phyloP scores from a whole-genome alignment of 305 asterid genomes.

The Vinca major region DNA sequence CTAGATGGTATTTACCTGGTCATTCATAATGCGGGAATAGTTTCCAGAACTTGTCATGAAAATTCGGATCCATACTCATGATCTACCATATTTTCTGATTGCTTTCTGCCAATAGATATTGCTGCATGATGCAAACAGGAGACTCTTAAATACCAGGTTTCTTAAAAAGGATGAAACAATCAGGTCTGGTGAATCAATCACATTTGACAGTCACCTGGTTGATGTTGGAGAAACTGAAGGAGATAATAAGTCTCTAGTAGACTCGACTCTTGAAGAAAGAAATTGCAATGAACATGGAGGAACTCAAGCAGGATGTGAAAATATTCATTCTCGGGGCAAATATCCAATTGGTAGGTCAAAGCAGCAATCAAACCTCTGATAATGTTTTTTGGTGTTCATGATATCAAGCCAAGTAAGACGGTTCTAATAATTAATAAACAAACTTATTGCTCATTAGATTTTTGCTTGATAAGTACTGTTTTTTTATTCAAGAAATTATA shows the following conservation, averaged over 20 bases:
- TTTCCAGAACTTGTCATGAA: background rate
- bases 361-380: background rate
- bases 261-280: constrained; percentile 25
- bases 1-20: no score
- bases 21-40: no score
- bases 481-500: no score
- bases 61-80: background rate
- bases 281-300: constrained; percentile 22
- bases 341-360: constrained; percentile 33
- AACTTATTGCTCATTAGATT: no score
- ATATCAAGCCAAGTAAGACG: no score
- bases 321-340: constrained; percentile 18
- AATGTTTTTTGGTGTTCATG: background rate
- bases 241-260: constrained; percentile 33
- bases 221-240: constrained; percentile 56
- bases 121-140: constrained; percentile 55
- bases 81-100: background rate
- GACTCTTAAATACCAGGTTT: constrained; percentile 55
- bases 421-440: no score
- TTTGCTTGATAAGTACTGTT: no score
- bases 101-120: constrained; percentile 12
- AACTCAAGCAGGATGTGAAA: constrained; percentile 21
- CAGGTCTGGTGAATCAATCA: constrained; percentile 49
- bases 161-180: constrained; percentile 54
- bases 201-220: constrained; percentile 56